phyloP scores from a whole-genome alignment of 768 basidiomycete species.

The Mycena latifolia region DNA sequence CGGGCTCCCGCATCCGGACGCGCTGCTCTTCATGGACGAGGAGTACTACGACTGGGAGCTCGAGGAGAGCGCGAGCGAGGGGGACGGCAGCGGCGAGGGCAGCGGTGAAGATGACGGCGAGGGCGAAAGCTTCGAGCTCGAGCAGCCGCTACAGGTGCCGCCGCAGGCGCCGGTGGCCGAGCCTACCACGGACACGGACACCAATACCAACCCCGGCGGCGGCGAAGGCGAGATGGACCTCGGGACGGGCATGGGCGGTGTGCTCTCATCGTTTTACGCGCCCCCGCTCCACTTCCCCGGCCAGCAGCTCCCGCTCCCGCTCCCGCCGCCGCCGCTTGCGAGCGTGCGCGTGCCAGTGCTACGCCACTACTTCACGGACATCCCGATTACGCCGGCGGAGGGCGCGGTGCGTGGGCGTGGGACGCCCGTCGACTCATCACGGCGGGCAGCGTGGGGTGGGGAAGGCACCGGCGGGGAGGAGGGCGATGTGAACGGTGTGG shows the following conservation, averaged over 20 bases:
- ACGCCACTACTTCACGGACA: slow-evolving; percentile 29
- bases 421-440: slow-evolving; percentile 24
- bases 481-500: neutral
- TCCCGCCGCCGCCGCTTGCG: slow-evolving; percentile 29
- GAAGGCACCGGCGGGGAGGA: neutral
- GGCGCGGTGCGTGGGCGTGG: slow-evolving; percentile 24
- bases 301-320: slow-evolving; percentile 9
- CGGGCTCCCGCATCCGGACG: slow-evolving; percentile 31
- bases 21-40: slow-evolving; percentile 36
- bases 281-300: neutral
- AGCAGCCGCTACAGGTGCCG: neutral
- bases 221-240: slow-evolving; percentile 15
- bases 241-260: slow-evolving; percentile 29
- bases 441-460: slow-evolving; percentile 28
- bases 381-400: slow-evolving; percentile 25
- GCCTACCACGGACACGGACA: no score
- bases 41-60: slow-evolving; percentile 40
- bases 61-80: slow-evolving; percentile 34
- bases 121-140: slow-evolving; percentile 19
- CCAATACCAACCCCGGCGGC: neutral
- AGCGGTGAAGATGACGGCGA: neutral
- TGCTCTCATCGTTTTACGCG: slow-evolving; percentile 29
- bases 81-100: slow-evolving; percentile 12
- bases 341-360: slow-evolving; percentile 30
- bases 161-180: neutral